Base-by-base conservation (phyloP, 164 flowering plant genomes). In the Magnolia changhungtana region DNA sequence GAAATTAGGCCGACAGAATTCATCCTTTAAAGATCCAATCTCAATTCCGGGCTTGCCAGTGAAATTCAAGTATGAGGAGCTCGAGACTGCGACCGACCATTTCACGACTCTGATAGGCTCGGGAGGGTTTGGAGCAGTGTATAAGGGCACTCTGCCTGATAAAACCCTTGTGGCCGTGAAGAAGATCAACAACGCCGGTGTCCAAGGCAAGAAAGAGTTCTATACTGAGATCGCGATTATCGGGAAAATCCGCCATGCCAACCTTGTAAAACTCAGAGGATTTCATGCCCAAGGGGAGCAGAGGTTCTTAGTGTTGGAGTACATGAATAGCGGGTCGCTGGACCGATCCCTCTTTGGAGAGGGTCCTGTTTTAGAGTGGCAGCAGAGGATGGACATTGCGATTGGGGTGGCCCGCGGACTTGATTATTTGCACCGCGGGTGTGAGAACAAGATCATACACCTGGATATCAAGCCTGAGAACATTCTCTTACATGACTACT, bases 401-500 rank as follows among this genome's bases (percentile, higher is more conserved):
- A 78, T 90, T 11, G 95, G 96, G 65, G 85, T 89, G 10, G 98
- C 98, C 0, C 92, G 96, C 16, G 97, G 95, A 72, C 91, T 93
- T 63, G 95, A 91, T 0, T 93, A 95, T 75, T 85, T 95, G 81
- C 98, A 95, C 72, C 81, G 88, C 58, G 94, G 91, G 13, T 92
- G 97, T 69, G 89, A 89, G 63, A 83, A 88, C 6, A 90, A 90
- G 85, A 93, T 93, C 81, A 88, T 95, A 50, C 98, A 95, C 61
- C 92, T 94, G 72, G 97, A 93, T 69, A 81, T 95, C 9, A 95
- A 91, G 81, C 98, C 98, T 1, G 97, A 92, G 78, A 95, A 90
- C 86, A 93, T 95, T 74, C 90, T 93, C 18, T 80, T 93, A 76
- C 87, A 93, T 50, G 92, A 90, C 52, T 75, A 80, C n/a, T 84